These are phyloP conservation scores for Xylariales sp. DNA, from an alignment of 2,329 filamentous ascomycete species.

Conservation along the genomic window DNA sequence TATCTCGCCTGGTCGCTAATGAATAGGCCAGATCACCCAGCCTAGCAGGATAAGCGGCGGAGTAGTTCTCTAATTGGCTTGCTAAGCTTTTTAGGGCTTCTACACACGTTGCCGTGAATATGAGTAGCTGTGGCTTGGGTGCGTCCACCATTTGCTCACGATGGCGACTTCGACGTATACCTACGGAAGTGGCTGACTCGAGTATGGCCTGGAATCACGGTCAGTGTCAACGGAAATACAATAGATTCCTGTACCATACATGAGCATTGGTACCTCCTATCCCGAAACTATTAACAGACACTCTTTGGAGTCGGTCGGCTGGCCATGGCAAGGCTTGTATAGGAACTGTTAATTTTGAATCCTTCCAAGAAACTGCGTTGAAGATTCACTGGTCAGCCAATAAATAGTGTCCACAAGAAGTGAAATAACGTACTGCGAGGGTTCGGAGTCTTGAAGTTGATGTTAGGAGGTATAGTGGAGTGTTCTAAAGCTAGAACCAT, in stretches of 20 bases:
- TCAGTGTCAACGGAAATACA: background rate
- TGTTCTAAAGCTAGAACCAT: slow-evolving; percentile 35
- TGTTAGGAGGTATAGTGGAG: slow-evolving; percentile 31
- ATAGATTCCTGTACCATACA: background rate
- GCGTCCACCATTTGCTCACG: no score
- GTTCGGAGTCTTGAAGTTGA: background rate
- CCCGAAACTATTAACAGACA: slow-evolving; percentile 6
- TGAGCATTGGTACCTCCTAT: slow-evolving; percentile 8
- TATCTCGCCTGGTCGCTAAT: background rate
- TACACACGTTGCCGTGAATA: background rate
- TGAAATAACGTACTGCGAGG: slow-evolving; percentile 18
- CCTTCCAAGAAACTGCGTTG: slow-evolving; percentile 2
- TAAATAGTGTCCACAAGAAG: slow-evolving; percentile 18
- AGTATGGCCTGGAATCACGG: no score
- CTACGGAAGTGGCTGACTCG: no score
- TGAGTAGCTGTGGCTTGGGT: background rate
- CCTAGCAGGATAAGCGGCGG: background rate
- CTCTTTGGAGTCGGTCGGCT: background rate
- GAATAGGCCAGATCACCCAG: background rate
- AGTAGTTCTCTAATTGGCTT: background rate
- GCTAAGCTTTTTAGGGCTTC: no score
- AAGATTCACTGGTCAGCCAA: slow-evolving; percentile 27
- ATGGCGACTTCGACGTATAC: no score
- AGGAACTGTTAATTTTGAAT: background rate
- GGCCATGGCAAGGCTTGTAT: slow-evolving; percentile 2